Evolutionary conservation across 129 eudicot genomes (phyloP).

Genomic region (Lonicera japonica): DNA sequence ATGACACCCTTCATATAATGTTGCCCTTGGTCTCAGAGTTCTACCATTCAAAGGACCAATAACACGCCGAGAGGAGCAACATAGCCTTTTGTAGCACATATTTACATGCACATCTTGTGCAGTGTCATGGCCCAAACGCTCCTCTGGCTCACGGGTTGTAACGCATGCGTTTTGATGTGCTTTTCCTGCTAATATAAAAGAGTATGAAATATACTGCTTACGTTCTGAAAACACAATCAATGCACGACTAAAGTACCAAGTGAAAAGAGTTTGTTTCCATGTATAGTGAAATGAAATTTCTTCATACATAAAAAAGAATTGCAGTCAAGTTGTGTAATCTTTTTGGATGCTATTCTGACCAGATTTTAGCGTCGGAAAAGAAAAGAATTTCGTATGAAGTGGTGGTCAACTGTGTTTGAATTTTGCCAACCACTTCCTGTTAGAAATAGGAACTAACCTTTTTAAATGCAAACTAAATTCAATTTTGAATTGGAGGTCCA

Average conservation of each 20-base stretch:
- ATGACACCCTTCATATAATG: conserved; percentile 8
- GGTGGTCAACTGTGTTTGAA: too few relatives aligned
- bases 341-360: background rate
- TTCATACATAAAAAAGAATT: background rate
- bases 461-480: too few relatives aligned
- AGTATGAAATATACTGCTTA: background rate
- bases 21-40: conserved; percentile 21
- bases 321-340: background rate
- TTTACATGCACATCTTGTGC: background rate
- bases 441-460: too few relatives aligned
- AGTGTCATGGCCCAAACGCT: background rate
- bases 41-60: conserved; percentile 26
- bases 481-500: too few relatives aligned
- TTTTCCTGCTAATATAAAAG: background rate
- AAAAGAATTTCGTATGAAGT: too few relatives aligned
- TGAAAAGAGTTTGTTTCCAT: background rate
- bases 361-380: too few relatives aligned
- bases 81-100: conserved; percentile 12
- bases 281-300: background rate
- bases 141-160: background rate
- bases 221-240: background rate
- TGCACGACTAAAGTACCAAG: background rate
- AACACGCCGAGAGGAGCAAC: conserved; percentile 25
- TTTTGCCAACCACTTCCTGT: too few relatives aligned
- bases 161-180: background rate